Conservation (phyloP, 2,329 filamentous ascomycete genomes). For the Metarhizium brunneum region DNA sequence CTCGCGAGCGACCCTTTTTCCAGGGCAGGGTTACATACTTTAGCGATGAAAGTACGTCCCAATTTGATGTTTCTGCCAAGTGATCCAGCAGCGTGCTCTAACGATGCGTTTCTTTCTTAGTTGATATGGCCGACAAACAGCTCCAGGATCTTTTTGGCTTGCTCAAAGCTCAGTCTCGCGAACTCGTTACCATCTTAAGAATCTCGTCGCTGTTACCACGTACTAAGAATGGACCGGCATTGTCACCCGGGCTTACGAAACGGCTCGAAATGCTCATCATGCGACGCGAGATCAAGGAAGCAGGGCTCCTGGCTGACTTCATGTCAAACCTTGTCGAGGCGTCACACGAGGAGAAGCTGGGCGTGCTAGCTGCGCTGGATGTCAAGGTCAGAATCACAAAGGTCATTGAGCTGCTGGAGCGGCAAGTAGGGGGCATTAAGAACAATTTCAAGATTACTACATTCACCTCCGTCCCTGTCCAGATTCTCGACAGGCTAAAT, state of each 20-base stretch:
- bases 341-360: conserved; percentile 82
- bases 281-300: conserved; percentile 71
- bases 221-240: conserved; percentile 48
- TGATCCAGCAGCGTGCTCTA: background rate
- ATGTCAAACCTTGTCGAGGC: conserved; percentile 90
- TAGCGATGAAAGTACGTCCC: conserved; percentile 54
- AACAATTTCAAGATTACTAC: conserved; percentile 79
- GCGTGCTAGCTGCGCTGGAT: conserved; percentile 72
- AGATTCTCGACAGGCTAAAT: conserved; percentile 46
- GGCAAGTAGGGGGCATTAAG: conserved; percentile 76
- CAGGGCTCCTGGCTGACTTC: conserved; percentile 83
- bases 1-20: conserved; percentile 74
- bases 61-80: background rate
- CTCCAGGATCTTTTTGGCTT: conserved; percentile 65
- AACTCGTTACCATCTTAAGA: conserved; percentile 75
- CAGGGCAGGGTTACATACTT: conserved; percentile 69
- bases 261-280: conserved; percentile 82
- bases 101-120: conserved; percentile 10
- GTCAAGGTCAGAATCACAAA: conserved; percentile 69
- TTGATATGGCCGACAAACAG: conserved; percentile 41
- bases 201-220: conserved; percentile 77
- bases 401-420: conserved; percentile 74
- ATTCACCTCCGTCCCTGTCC: conserved; percentile 57
- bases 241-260: conserved; percentile 79
- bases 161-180: conserved; percentile 75